phyloP scores from a whole-genome alignment of 305 asterid species.

The Solanum hybrid region DNA sequence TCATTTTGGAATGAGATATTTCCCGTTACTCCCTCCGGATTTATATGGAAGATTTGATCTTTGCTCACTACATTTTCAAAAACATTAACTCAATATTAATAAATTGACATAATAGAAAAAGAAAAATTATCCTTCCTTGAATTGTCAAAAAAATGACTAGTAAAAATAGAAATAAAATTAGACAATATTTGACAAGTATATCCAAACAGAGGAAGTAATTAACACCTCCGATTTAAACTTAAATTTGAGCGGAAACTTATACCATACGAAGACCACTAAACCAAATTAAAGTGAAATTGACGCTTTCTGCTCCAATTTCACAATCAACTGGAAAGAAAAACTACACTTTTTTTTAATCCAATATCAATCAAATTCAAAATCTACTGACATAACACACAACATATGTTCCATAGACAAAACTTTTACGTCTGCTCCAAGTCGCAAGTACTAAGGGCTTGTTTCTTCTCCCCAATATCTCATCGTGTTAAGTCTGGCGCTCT shows the following conservation, averaged over 20 bases:
- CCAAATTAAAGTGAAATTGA: not conserved
- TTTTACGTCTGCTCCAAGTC: not conserved
- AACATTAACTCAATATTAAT: not conserved
- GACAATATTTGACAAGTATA: not conserved
- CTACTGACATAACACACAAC: not conserved
- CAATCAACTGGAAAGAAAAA: not conserved
- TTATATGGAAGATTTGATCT: not conserved
- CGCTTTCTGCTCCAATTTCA: not conserved
- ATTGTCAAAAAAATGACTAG: not conserved
- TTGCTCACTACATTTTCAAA: not conserved
- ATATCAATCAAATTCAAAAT: not conserved
- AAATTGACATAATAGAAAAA: not conserved
- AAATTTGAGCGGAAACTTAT: not conserved
- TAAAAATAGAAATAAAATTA: too few relatives aligned
- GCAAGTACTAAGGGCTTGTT: not conserved
- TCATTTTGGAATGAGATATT: not conserved
- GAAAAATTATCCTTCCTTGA: not conserved
- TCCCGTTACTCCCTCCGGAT: not conserved
- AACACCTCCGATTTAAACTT: not conserved
- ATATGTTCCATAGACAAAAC: not conserved
- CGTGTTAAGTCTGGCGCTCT: not conserved
- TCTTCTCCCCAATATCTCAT: not conserved
- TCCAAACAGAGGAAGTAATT: not conserved
- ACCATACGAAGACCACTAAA: not conserved
- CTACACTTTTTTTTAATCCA: not conserved